Evolutionary conservation across 2,329 filamentous ascomycete genomes (phyloP).

Genomic region (Camptophora hylomeconis): DNA sequence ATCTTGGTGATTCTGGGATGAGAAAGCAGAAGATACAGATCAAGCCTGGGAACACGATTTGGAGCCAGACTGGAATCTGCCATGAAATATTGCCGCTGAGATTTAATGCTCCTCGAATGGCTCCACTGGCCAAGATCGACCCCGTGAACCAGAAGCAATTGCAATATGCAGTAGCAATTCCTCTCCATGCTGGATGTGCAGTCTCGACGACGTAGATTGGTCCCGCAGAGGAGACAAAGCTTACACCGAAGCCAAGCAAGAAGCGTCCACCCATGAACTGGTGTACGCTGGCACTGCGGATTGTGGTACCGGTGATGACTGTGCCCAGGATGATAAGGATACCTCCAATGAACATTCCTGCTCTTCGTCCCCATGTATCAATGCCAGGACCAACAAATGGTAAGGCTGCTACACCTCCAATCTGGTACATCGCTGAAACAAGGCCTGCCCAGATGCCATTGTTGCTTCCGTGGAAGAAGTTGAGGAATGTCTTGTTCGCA

Average conservation of each 20-base stretch:
- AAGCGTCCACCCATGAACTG: conserved; percentile 47
- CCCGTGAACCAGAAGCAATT: conserved; percentile 38
- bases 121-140: conserved; percentile 42
- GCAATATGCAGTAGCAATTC: conserved; percentile 47
- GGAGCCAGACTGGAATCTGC: conserved; percentile 45
- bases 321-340: conserved; percentile 39
- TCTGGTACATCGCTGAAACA: conserved; percentile 35
- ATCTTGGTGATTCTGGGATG: conserved; percentile 50
- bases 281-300: conserved; percentile 26
- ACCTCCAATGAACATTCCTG: conserved; percentile 44
- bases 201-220: conserved; percentile 53
- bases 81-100: conserved; percentile 34
- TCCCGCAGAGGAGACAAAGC: conserved; percentile 45
- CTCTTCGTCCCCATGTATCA: conserved; percentile 38
- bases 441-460: conserved; percentile 32
- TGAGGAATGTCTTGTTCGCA: conserved; percentile 33
- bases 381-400: conserved; percentile 34
- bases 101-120: conserved; percentile 34
- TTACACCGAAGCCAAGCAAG: conserved; percentile 44
- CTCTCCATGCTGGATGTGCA: conserved; percentile 49
- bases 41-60: conserved; percentile 33
- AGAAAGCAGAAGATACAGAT: conserved; percentile 39
- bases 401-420: conserved; percentile 32
- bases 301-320: conserved; percentile 34
- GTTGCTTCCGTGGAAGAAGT: conserved; percentile 29